Base-by-base conservation (phyloP, 306 rosid species). In the Dalbergia cochinchinensis region DNA sequence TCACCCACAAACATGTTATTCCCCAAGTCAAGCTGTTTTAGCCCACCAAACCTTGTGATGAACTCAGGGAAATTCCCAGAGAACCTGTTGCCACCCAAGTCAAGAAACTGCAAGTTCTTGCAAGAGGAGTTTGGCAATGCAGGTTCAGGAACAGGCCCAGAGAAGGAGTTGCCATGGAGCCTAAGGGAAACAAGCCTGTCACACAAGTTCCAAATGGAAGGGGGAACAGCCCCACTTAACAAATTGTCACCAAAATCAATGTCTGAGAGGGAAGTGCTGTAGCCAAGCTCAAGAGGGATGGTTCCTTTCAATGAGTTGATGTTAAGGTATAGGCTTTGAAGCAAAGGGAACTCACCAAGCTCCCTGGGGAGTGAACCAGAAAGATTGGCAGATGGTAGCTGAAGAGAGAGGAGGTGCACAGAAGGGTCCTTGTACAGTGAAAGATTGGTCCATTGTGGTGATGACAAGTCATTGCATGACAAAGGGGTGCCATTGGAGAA, bases 311-410 rank as follows among this genome's bases (percentile, higher is more conserved):
- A 71, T 1, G 96, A 93, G 57, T 93, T 96, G 19, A 96, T 67
- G 83, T 85, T 89, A 54, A 96, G 96, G 26, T 90, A 91, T 76
- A 96, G 87, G 57, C 96, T 93, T 73, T 84, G 87, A 20, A 96
- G 94, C 94, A 91, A 85, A 39, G 98, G 86, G 19, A 96, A 90
- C 87, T 86, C 96, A 10, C 92, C 96, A 47, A 96, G 47, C 90
- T 96, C 97, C 66, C 90, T 87, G 1, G 99, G 96, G 42, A 96
- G 85, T 1, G 93, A 91, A 60, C 99, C 99, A 42, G 99, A 73
- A 79, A 96, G 97, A 83, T 96, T 96, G 4, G 99, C 99, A 18
- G 98, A 90, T 18, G 99, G 99, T 41, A 93, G 96, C 73, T 87
- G 99, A 69, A 96, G 89, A 65, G 98, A 91, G 57, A 84, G 79